Evolutionary conservation across 2,329 filamentous ascomycete species (phyloP), one percentile per base, ranked within the genome.

Genomic region (Colletotrichum noveboracense): DNA sequence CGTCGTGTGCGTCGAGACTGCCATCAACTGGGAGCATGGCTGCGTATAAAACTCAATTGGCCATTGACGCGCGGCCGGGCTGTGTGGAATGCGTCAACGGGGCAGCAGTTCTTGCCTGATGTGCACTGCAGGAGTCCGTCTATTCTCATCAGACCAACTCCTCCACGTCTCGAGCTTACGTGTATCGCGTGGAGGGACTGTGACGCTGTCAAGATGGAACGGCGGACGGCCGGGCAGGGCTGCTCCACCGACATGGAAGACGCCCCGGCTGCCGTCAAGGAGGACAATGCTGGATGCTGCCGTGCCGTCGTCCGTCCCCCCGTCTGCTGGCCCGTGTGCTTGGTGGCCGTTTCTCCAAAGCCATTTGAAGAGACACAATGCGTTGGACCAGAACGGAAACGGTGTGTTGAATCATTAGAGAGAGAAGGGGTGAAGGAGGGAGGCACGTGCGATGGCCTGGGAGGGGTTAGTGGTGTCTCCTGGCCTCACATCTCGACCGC

Each of bases 1-100:
- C 64, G 48, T 64, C 32, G 24, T 62, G 21, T 18, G 43, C n/a
- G 24, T 52, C 18, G 21, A 58, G 18, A 34, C 18, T 24, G 34
- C 6, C 26, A 36, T 18, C 24, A 64, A 61, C 74, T 32, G 48
- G 74, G 64, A 65, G 64, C 21, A 76, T 76, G 70, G 70, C 65
- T 76, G 70, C 58, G 32, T 26, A 36, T n/a, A 13, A 60, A 76
- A 76, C 70, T 74, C 70, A 76, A 76, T 76, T 74, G 34, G 24
- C 34, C 18, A 10, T 30, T 58, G 65, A 69, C 74, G 64, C 70
- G 74, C 70, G 70, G 48, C 60, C 58, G 21, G 30, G 28, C 14
- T 62, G 26, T 58, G 43, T 32, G 58, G 64, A 68, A 30, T 43
- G 38, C 26, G 43, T 34, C 48, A 14, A 68, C 21, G 30, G 43